Conservation (phyloP, 2,329 filamentous ascomycete species). For the Rutstroemia sp. region DNA sequence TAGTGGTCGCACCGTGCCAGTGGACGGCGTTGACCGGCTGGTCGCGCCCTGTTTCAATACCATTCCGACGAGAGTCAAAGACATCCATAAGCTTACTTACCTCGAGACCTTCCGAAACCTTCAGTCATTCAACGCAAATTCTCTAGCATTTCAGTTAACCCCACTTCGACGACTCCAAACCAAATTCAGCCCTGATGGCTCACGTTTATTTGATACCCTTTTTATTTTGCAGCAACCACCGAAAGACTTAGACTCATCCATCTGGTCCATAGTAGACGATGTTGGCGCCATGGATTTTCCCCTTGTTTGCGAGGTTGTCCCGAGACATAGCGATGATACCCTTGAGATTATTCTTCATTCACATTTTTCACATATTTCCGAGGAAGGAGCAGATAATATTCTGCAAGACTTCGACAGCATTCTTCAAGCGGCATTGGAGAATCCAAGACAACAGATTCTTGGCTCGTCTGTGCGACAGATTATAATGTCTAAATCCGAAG, state of each 20-base stretch:
- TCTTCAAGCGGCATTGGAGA: conserved; percentile 19
- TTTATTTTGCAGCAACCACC: conserved; percentile 67
- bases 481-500: conserved; percentile 15
- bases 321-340: conserved; percentile 42
- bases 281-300: conserved; percentile 66
- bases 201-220: conserved; percentile 69
- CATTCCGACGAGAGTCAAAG: conserved; percentile 59
- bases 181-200: conserved; percentile 36
- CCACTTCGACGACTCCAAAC: conserved; percentile 65
- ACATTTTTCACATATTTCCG: conserved; percentile 36
- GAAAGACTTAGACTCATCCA: conserved; percentile 44
- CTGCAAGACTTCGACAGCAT: conserved; percentile 20
- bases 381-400: conserved; percentile 15
- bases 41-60: conserved; percentile 95
- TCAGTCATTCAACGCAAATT: conserved; percentile 45
- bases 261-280: conserved; percentile 53
- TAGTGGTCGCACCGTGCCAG: conserved; percentile 62
- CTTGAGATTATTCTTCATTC: conserved; percentile 58
- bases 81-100: conserved; percentile 43
- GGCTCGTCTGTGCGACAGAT: conserved; percentile 15
- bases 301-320: conserved; percentile 68
- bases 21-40: conserved; percentile 61
- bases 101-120: conserved; percentile 28
- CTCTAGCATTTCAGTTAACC: conserved; percentile 65
- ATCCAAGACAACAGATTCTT: conserved; percentile 26